phyloP scores from a whole-genome alignment of 768 basidiomycete species.

The Mycena galericulata region DNA sequence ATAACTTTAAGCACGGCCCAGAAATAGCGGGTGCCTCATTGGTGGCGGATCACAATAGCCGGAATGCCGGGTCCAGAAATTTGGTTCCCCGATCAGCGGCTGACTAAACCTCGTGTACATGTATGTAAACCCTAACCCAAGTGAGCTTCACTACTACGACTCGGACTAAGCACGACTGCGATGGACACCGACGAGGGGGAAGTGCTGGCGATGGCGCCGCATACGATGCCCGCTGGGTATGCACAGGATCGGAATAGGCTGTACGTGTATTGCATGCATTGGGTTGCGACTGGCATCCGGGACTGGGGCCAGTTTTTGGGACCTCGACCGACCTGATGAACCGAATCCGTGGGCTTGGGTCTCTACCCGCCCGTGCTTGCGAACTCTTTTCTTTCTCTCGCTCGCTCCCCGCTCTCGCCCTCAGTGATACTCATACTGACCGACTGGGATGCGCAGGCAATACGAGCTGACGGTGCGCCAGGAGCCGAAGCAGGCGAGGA shows the following conservation, averaged over 20 bases:
- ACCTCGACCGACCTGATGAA: conserved; percentile 12
- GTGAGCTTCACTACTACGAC: no score
- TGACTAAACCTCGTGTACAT: no score
- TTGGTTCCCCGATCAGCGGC: no score
- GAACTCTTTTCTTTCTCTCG: not conserved
- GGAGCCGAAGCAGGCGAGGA: conserved; percentile 91
- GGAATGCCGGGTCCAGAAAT: no score
- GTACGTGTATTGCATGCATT: conserved; percentile 45
- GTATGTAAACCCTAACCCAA: no score
- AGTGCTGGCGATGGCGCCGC: conserved; percentile 11
- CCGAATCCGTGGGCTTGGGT: conserved; percentile 51
- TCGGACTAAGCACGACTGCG: no score
- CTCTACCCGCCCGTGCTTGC: not conserved
- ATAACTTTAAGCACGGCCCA: no score
- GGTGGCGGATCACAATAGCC: no score
- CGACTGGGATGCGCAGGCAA: conserved; percentile 60
- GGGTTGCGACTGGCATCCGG: not conserved
- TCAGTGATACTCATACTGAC: conserved; percentile 34
- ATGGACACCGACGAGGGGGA: conserved; percentile 9
- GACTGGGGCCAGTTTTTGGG: not conserved
- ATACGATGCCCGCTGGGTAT: conserved; percentile 36
- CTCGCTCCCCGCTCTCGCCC: conserved; percentile 8
- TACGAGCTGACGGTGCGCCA: conserved; percentile 90
- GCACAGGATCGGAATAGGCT: conserved; percentile 53
- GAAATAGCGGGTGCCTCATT: no score